These are phyloP conservation scores for Pezicula carpinea DNA, from an alignment of 2,329 filamentous ascomycete species.

Conservation along the genomic window DNA sequence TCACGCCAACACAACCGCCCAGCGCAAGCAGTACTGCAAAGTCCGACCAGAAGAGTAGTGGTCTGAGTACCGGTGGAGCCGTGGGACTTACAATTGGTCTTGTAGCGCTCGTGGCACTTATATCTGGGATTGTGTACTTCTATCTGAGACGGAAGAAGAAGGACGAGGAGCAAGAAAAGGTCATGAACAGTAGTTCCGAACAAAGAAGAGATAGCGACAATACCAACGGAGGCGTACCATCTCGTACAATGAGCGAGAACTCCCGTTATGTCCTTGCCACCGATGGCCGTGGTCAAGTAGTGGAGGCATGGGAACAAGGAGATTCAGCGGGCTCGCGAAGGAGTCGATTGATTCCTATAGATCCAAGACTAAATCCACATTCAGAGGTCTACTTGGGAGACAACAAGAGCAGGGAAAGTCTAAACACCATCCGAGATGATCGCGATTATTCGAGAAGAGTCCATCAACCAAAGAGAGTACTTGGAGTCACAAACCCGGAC, in stretches of 20 bases:
- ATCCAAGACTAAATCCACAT: conserved; percentile 60
- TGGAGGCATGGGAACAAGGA: conserved; percentile 27
- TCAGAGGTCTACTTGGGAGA: conserved; percentile 47
- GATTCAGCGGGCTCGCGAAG: conserved; percentile 34
- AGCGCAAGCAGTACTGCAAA: conserved; percentile 13
- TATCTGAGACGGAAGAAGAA: conserved; percentile 40
- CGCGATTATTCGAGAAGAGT: conserved; percentile 57
- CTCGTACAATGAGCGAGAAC: conserved; percentile 30
- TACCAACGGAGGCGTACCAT: conserved; percentile 19
- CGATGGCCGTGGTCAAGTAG: conserved; percentile 25
- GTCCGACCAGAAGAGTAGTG: conserved; percentile 16
- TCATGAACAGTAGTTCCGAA: conserved; percentile 7
- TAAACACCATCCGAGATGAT: conserved; percentile 60
- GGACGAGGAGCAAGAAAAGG: conserved; percentile 36
- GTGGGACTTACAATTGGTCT: conserved; percentile 51
- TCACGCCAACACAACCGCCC: conserved; percentile 38
- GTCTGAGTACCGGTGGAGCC: conserved; percentile 41
- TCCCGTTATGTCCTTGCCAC: conserved; percentile 30
- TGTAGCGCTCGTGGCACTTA: conserved; percentile 37
- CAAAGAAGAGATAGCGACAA: conserved; percentile 19
- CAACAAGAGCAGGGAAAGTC: conserved; percentile 57
- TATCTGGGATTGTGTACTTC: conserved; percentile 34
- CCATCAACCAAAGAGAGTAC: conserved; percentile 42
- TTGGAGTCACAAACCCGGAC: conserved; percentile 61
- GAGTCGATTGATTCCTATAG: conserved; percentile 53